A percentile compares a stretch with the other conserved stretches of the same genome.
Evolutionary conservation across 2,329 filamentous ascomycete species (phyloP).

Genomic region (Tolypocladium ophioglossoides): DNA sequence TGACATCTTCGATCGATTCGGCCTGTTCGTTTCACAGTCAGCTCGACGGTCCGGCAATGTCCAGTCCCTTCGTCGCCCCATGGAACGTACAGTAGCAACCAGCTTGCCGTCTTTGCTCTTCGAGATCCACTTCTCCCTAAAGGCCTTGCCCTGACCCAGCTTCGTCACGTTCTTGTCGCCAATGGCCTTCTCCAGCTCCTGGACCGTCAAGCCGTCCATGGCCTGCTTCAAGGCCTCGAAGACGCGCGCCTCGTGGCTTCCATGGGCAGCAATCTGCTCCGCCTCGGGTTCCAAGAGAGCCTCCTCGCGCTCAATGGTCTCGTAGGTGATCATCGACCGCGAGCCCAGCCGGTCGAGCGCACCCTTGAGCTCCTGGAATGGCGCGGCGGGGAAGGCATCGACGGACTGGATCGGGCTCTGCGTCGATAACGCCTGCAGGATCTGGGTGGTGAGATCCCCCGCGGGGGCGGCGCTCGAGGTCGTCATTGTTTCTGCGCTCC

Average conservation of each 20-base stretch:
- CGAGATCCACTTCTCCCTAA: slow-evolving; percentile 66
- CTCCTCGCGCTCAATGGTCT: slow-evolving; percentile 72
- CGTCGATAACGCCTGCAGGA: slow-evolving; percentile 56
- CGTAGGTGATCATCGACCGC: slow-evolving; percentile 78
- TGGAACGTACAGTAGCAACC: slow-evolving; percentile 35
- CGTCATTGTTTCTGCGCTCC: slow-evolving; percentile 26
- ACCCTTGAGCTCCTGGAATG: slow-evolving; percentile 67
- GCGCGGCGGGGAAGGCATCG: slow-evolving; percentile 56
- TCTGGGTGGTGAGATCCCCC: slow-evolving; percentile 50
- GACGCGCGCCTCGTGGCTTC: slow-evolving; percentile 74
- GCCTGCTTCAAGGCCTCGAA: slow-evolving; percentile 64
- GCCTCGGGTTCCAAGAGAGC: slow-evolving; percentile 66
- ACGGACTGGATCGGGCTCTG: slow-evolving; percentile 56
- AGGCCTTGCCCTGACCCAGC: slow-evolving; percentile 89
- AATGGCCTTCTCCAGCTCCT: slow-evolving; percentile 58
- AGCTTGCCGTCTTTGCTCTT: slow-evolving; percentile 49
- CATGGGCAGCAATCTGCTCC: slow-evolving; percentile 59
- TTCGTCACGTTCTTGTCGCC: slow-evolving; percentile 66
- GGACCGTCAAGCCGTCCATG: slow-evolving; percentile 71
- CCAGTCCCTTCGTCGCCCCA: background rate
- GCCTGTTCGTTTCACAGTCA: slow-evolving; percentile 24
- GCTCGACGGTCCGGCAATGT: background rate
- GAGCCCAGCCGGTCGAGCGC: slow-evolving; percentile 78
- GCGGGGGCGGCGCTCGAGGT: slow-evolving; percentile 22
- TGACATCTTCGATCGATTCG: slow-evolving; percentile 71